Evolutionary conservation across 495 filamentous ascomycete genomes (phyloP).

Genomic region (Sabuloglossum arenarium): DNA sequence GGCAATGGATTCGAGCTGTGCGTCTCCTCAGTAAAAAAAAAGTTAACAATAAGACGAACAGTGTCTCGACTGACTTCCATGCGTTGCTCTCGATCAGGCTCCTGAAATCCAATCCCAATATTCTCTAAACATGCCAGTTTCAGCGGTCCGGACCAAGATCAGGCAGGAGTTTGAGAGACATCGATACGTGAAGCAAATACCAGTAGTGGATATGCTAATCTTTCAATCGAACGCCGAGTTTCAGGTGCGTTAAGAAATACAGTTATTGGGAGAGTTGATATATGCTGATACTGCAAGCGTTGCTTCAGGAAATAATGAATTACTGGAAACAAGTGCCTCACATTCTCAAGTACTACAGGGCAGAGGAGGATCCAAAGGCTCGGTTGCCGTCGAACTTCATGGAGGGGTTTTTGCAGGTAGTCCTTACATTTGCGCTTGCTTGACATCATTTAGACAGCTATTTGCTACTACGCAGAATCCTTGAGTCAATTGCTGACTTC

Average conservation of each 20-base stretch:
- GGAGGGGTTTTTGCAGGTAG: conserved; percentile 75
- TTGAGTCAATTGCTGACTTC: conserved; percentile 8
- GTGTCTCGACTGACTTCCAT: not conserved
- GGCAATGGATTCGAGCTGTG: conserved; percentile 88
- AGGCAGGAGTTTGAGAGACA: conserved; percentile 95
- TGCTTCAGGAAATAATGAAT: conserved; percentile 75
- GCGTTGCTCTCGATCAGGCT: conserved; percentile 31
- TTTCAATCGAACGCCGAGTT: conserved; percentile 77
- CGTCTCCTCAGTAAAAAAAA: no score
- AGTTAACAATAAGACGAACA: no score
- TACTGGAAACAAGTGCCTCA: conserved; percentile 97
- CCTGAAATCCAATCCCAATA: conserved; percentile 96
- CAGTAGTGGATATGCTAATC: conserved; percentile 70
- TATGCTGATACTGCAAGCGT: not conserved
- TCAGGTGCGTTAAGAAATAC: conserved; percentile 32
- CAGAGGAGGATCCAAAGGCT: conserved; percentile 64
- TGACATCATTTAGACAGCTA: not conserved
- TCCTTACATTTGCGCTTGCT: not conserved
- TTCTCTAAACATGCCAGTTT: conserved; percentile 69
- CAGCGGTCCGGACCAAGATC: conserved; percentile 77
- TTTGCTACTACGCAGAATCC: not conserved
- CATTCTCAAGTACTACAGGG: conserved; percentile 89
- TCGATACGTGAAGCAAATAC: conserved; percentile 75
- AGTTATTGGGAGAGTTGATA: not conserved
- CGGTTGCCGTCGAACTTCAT: conserved; percentile 75